phyloP scores from a whole-genome alignment of 768 basidiomycete genomes.

The Agrocybe chaxingu region DNA sequence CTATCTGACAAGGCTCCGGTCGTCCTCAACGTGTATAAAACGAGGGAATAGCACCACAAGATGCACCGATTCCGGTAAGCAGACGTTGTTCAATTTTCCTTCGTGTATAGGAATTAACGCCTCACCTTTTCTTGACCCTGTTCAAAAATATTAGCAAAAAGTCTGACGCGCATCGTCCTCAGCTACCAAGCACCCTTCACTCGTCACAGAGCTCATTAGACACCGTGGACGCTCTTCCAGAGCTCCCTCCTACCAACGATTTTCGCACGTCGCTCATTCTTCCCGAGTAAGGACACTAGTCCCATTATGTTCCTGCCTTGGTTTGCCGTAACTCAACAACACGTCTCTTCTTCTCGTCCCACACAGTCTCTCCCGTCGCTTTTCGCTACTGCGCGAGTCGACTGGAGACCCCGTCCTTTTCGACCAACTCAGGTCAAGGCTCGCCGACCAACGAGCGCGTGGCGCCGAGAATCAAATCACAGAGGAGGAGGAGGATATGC shows the following conservation, averaged over 20 bases:
- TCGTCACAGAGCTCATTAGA: constrained; percentile 22
- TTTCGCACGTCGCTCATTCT: constrained; percentile 87
- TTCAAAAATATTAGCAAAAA: constrained; percentile 55
- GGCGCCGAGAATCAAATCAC: constrained; percentile 68
- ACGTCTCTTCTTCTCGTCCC: constrained; percentile 19
- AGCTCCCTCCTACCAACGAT: constrained; percentile 66
- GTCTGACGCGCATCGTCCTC: constrained; percentile 63
- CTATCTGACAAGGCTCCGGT: constrained; percentile 25
- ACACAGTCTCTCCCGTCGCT: constrained; percentile 73
- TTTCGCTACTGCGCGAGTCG: constrained; percentile 71
- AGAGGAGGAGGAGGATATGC: constrained; percentile 84
- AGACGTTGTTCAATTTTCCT: constrained; percentile 17
- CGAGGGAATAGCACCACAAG: constrained; percentile 41
- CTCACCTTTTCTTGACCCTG: constrained; percentile 20
- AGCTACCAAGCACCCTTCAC: constrained; percentile 28
- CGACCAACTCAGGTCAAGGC: constrained; percentile 54
- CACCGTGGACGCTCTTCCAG: constrained; percentile 40
- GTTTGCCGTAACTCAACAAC: constrained; percentile 4
- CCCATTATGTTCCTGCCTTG: constrained; percentile 12
- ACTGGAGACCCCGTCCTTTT: constrained; percentile 64
- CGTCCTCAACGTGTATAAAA: constrained; percentile 64
- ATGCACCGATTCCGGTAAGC: constrained; percentile 87
- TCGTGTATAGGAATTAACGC: constrained; percentile 5
- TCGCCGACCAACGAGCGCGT: constrained; percentile 74
- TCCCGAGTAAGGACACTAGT: constrained; percentile 62